Conservation (phyloP, 2,329 filamentous ascomycete genomes). For the Colletotrichum sp. region DNA sequence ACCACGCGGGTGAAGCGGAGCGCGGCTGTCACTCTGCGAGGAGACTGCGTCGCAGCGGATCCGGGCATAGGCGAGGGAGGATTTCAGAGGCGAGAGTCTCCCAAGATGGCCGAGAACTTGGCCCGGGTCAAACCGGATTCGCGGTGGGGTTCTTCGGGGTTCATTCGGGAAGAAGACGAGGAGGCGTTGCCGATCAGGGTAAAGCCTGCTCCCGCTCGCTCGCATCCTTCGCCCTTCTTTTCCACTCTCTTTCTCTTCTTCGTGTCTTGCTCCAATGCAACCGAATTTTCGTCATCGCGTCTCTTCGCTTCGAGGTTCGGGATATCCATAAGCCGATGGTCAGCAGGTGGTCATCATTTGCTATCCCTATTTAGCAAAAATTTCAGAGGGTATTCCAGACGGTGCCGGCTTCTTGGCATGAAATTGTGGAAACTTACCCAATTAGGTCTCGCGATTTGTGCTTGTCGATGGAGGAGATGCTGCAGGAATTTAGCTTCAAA, state of each 20-base stretch:
- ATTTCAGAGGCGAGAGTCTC: background rate
- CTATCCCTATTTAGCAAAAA: background rate
- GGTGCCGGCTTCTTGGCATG: background rate
- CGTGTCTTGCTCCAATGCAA: background rate
- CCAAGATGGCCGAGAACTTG: background rate
- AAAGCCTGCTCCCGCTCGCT: background rate
- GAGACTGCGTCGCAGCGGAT: background rate
- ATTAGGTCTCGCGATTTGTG: background rate
- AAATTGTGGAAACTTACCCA: background rate
- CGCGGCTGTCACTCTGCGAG: background rate
- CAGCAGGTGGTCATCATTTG: background rate
- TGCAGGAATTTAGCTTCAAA: background rate
- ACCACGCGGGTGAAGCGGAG: background rate
- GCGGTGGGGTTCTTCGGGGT: background rate
- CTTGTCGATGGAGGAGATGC: background rate
- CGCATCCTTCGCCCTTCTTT: background rate
- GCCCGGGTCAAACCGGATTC: background rate
- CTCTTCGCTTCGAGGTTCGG: background rate
- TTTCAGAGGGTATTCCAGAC: background rate
- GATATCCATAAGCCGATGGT: background rate
- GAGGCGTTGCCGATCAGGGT: background rate
- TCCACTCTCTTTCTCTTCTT: background rate
- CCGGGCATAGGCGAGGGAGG: background rate
- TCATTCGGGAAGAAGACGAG: background rate
- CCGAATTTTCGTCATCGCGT: background rate